Base-by-base conservation (phyloP, 441 rosid genomes). In the Mallotus japonicus region DNA sequence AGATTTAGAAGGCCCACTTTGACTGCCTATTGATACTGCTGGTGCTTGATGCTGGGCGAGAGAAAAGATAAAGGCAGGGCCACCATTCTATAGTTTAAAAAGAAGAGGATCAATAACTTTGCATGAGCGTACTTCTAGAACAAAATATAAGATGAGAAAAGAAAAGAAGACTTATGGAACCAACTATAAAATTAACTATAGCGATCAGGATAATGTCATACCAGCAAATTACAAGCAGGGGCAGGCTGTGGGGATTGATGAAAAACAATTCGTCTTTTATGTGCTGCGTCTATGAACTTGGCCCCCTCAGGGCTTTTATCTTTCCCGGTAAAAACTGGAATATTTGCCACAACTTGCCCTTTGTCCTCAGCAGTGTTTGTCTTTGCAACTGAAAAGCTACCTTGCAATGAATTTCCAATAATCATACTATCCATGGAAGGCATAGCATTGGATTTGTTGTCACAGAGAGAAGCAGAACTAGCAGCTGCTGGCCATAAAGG, bases 401-500 rank as follows among this genome's bases (percentile, higher is more conserved):
- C 81, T 72, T 69, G 84, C 77, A 79, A 64, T 62, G 75, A 69
- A 71, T 65, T 83, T 62, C 80, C 81, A 57, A 77, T 67, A 46
- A 73, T 60, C 62, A 59, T 62, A 42, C 69, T 73, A 70, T 90
- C 97, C 6, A 90, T 51, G 49, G 90, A 78, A 22, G 89, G 90
- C 77, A 84, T 69, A 70, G 83, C 80, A 78, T 85, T 86, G 62
- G 90, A 75, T 81, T 90, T 90, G 50, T 80, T 77, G 60, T 92
- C 97, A 70, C 86, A 85, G 2, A 87, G 73, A 42, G 96, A 83
- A 68, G 90, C 84, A 28, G 97, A 81, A 40, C 87, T 87, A 1
- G 92, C 84, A 14, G 88, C 84, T 1, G 93, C 83, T 1, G 91
- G 86, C 97, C 96, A 90, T 84, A 85, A 92, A 34, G 87, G 84